These are phyloP conservation scores for Trichoderma atrobrunneum DNA, from an alignment of 2,329 filamentous ascomycete genomes.

Conservation along the genomic window DNA sequence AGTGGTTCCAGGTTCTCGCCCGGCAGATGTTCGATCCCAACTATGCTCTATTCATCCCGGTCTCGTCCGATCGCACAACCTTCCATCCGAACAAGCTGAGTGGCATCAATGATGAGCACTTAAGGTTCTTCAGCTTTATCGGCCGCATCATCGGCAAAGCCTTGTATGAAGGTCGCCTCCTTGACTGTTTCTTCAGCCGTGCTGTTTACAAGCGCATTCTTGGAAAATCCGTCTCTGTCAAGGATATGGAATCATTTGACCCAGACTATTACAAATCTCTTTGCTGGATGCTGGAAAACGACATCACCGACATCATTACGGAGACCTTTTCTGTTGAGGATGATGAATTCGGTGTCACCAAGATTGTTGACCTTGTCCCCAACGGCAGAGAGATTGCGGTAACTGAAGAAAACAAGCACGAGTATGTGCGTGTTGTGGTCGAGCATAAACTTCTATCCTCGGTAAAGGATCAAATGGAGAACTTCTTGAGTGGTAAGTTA, in stretches of 20 bases:
- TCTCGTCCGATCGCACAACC: constrained; percentile 94
- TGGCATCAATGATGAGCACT: constrained; percentile 89
- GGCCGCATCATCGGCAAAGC: constrained; percentile 98
- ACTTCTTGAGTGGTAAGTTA: constrained; percentile 75
- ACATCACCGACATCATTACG: constrained; percentile 96
- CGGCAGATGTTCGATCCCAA: constrained; percentile 99
- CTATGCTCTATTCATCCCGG: constrained; percentile 93
- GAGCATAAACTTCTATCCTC: constrained; percentile 91
- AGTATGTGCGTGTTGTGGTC: constrained; percentile 91
- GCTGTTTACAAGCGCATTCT: constrained; percentile 98
- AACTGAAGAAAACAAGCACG: constrained; percentile 97
- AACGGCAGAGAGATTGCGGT: constrained; percentile 90
- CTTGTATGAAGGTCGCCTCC: constrained; percentile 88
- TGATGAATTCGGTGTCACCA: constrained; percentile 87
- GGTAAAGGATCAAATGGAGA: constrained; percentile 89
- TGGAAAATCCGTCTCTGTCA: constrained; percentile 90
- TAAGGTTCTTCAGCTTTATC: constrained; percentile 99
- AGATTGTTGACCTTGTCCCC: constrained; percentile 80
- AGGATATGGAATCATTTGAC: constrained; percentile 99
- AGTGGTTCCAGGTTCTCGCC: constrained; percentile 98
- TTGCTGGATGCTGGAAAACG: constrained; percentile 97
- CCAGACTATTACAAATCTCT: constrained; percentile 99
- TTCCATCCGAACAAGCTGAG: constrained; percentile 98
- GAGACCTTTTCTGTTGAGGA: constrained; percentile 95
- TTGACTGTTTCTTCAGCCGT: constrained; percentile 98